Evolutionary conservation across 257 asterid genomes (phyloP).

Genomic region (Misopates orontium): DNA sequence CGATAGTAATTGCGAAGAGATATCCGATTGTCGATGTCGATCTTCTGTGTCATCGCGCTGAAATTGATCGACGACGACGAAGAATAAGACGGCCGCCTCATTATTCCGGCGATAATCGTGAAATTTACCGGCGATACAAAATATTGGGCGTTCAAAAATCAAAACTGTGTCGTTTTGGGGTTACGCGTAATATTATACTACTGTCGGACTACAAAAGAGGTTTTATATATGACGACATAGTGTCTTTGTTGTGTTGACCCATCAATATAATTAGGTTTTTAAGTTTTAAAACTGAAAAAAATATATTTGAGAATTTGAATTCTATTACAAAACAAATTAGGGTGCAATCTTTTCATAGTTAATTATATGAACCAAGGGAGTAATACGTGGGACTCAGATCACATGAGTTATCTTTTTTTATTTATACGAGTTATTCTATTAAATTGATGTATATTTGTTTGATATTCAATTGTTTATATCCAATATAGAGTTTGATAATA

Average conservation of each 20-base stretch:
- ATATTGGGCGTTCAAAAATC: background rate
- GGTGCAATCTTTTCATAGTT: no score
- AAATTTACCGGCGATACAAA: conserved; percentile 26
- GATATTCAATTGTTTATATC: no score
- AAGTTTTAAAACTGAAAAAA: no score
- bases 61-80: conserved; percentile 49
- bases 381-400: no score
- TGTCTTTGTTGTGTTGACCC: conserved; percentile 23
- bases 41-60: conserved; percentile 40
- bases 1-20: conserved; percentile 84
- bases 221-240: conserved; percentile 36
- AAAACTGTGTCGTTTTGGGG: conserved; percentile 34
- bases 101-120: conserved; percentile 33
- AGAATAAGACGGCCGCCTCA: conserved; percentile 66
- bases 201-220: background rate
- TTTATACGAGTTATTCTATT: no score
- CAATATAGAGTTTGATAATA: no score
- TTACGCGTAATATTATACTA: background rate
- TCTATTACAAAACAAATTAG: no score
- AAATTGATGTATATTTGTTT: no score
- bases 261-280: background rate
- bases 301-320: no score
- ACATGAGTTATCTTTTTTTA: no score
- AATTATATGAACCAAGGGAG: no score
- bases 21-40: conserved; percentile 75